Evolutionary conservation across 208 protist genomes (phyloP).

Genomic region (Novymonas esmeraldas): DNA sequence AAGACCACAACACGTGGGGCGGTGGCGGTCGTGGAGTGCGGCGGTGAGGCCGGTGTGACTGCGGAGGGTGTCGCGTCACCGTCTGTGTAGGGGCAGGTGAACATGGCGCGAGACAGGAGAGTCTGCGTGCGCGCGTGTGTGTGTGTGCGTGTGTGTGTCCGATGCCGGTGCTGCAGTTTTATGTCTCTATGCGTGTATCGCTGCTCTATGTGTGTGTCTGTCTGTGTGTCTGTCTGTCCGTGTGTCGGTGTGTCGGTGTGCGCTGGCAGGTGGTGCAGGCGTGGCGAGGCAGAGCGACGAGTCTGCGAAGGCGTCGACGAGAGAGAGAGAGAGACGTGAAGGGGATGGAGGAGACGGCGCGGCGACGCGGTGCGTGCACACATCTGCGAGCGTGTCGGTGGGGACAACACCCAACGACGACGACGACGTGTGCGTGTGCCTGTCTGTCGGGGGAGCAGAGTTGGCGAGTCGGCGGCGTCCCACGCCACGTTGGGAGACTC

Average conservation of each 20-base stretch:
- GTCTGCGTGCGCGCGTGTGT: not conserved
- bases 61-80: not conserved
- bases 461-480: too few species aligned
- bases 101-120: not conserved
- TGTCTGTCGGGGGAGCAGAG: too few species aligned
- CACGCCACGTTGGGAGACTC: too few species aligned
- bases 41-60: too few species aligned
- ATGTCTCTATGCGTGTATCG: too few species aligned
- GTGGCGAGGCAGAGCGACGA: not conserved
- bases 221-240: not conserved
- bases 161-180: too few species aligned
- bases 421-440: too few species aligned
- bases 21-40: not conserved
- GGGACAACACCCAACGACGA: too few species aligned
- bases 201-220: not conserved
- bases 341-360: too few species aligned
- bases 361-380: not conserved
- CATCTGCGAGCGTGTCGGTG: too few species aligned
- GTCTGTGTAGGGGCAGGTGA: not conserved
- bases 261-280: not conserved
- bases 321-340: not conserved
- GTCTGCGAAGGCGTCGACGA: not conserved
- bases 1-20: conserved; percentile 16
- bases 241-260: too few species aligned
- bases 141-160: too few species aligned